Percentiles rank a stretch among this genome's conserved stretches.
These are phyloP conservation scores for Fusarium multiceps DNA, from an alignment of 2,329 filamentous ascomycete genomes.

Conservation along the genomic window DNA sequence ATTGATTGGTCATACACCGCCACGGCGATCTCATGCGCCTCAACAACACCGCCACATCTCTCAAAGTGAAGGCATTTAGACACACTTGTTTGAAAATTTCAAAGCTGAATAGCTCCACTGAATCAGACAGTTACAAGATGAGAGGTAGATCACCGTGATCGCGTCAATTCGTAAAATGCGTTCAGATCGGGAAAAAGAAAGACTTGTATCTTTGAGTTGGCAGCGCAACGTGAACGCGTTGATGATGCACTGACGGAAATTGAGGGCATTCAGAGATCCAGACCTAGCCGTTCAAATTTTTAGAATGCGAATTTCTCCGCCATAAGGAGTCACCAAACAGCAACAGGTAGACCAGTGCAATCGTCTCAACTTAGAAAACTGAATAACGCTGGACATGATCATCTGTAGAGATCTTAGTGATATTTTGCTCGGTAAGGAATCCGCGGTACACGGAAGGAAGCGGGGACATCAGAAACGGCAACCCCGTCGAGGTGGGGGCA, in stretches of 20 bases:
- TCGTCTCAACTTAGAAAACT: too few relatives aligned
- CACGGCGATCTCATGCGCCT: not conserved
- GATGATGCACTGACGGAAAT: not conserved
- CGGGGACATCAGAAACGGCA: not conserved
- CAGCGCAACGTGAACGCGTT: not conserved
- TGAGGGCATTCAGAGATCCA: not conserved
- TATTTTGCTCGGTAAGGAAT: not conserved
- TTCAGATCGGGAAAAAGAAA: not conserved
- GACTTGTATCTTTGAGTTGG: fast-evolving
- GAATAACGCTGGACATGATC: too few relatives aligned
- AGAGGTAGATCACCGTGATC: not conserved
- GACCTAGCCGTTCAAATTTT: not conserved
- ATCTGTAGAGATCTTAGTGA: too few relatives aligned
- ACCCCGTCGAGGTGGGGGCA: not conserved
- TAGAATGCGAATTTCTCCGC: not conserved
- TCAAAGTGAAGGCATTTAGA: not conserved
- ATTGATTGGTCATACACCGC: too few relatives aligned
- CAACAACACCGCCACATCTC: not conserved
- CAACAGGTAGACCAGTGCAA: not conserved
- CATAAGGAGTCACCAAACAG: not conserved
- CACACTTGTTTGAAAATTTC: not conserved
- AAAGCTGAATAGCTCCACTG: not conserved
- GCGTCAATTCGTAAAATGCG: not conserved
- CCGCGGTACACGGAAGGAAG: not conserved
- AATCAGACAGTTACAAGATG: not conserved